phyloP scores from a whole-genome alignment of 176 grass and related monocot genomes.

The Avena atlantica region DNA sequence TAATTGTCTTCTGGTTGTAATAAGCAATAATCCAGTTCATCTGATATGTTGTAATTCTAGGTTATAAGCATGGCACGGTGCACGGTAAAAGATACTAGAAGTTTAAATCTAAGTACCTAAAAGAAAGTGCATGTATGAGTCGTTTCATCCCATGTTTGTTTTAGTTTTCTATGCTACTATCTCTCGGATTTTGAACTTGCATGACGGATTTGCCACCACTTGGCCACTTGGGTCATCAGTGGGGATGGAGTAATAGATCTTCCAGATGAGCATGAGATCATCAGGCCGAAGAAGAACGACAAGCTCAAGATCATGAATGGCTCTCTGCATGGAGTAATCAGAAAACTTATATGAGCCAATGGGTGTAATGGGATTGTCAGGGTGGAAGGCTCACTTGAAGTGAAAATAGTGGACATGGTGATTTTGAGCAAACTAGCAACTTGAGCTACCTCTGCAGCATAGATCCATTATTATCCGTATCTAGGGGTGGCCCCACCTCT shows the following conservation, averaged over 20 bases:
- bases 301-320: constrained; percentile 78
- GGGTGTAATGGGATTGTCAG: constrained; percentile 75
- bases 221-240: constrained; percentile 52
- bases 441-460: background rate
- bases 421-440: constrained; percentile 68
- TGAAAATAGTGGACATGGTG: constrained; percentile 79
- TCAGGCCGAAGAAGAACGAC: constrained; percentile 74
- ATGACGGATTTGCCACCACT: constrained; percentile 74
- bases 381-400: constrained; percentile 54
- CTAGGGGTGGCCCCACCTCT: too few relatives aligned
- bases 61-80: too few relatives aligned
- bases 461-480: background rate
- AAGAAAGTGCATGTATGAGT: background rate
- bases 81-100: too few relatives aligned
- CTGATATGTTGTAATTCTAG: too few relatives aligned
- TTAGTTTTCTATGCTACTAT: constrained; percentile 22
- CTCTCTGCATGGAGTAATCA: constrained; percentile 42
- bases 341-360: constrained; percentile 61
- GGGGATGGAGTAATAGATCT: constrained; percentile 50
- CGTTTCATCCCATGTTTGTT: background rate
- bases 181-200: constrained; percentile 5
- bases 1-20: too few relatives aligned
- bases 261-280: constrained; percentile 68
- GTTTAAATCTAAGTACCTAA: too few relatives aligned
- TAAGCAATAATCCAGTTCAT: too few relatives aligned